phyloP scores from a whole-genome alignment of 331 rosid species.

The Saraca asoca region DNA sequence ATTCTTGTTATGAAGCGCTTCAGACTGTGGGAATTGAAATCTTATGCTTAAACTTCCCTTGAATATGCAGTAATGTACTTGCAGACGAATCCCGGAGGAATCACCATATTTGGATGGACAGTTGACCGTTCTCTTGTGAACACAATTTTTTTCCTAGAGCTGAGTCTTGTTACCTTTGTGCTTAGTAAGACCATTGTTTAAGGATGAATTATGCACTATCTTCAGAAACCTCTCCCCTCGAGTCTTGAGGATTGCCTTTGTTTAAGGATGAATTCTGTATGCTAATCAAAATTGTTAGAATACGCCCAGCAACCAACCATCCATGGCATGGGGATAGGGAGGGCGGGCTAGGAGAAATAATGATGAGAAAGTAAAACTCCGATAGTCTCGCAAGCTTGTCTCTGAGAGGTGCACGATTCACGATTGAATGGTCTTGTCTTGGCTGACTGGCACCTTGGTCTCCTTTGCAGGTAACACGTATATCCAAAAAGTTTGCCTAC shows the following conservation, averaged over 20 bases:
- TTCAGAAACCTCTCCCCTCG: not conserved
- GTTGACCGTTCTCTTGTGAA: slow-evolving; percentile 76
- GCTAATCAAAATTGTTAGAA: no score
- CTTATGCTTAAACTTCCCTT: slow-evolving; percentile 17
- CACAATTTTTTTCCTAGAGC: slow-evolving; percentile 78
- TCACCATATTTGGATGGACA: slow-evolving; percentile 85
- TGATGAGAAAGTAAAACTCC: no score
- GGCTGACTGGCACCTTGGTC: no score
- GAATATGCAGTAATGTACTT: slow-evolving; percentile 70
- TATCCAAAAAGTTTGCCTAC: no score
- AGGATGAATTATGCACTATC: not conserved
- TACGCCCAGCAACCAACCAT: no score
- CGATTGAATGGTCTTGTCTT: no score
- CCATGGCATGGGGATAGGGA: no score
- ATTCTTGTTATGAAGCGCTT: not conserved
- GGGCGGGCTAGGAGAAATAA: no score
- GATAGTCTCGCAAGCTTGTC: no score
- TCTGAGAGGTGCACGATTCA: no score
- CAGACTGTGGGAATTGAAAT: not conserved
- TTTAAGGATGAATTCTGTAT: not conserved
- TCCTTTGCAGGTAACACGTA: no score
- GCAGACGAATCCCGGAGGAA: slow-evolving; percentile 83
- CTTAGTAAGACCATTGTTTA: slow-evolving; percentile 63
- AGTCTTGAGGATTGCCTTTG: not conserved
- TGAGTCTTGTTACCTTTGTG: slow-evolving; percentile 69